A percentile compares a stretch with the other conserved stretches of the same genome.
phyloP scores from a whole-genome alignment of 192 early-diverging fungal genomes.

The Linnemannia zychae region DNA sequence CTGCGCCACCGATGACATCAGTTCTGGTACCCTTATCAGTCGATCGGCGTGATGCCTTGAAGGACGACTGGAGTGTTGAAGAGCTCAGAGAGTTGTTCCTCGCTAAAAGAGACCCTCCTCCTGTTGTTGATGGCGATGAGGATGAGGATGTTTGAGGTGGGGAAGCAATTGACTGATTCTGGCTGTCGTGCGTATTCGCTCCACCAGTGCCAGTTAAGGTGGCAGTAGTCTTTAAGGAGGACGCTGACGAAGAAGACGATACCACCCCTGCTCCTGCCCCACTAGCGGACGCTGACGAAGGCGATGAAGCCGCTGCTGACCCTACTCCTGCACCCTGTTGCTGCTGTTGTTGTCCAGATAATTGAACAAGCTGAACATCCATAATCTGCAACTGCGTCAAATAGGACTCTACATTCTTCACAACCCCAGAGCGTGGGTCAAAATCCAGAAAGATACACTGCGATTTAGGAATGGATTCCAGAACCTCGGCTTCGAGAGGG shows the following conservation, averaged over 20 bases:
- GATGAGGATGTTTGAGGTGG: neutral
- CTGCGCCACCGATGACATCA: neutral
- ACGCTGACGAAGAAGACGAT: neutral
- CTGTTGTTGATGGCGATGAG: neutral
- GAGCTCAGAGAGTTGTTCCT: neutral
- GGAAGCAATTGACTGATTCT: neutral
- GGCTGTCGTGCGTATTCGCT: neutral
- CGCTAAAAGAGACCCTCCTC: neutral
- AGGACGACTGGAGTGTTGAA: neutral
- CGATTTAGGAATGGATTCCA: constrained; percentile 43
- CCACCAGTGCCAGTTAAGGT: neutral
- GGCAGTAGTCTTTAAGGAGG: neutral
- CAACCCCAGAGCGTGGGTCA: constrained; percentile 28
- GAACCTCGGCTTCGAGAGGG: constrained; percentile 38
- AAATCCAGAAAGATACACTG: constrained; percentile 43
- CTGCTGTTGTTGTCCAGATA: neutral
- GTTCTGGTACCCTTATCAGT: neutral
- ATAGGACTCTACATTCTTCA: constrained; percentile 45
- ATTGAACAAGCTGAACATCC: constrained; percentile 28
- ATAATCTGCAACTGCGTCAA: constrained; percentile 39
- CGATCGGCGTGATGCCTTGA: neutral
- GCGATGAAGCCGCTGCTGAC: neutral
- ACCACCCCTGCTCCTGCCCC: neutral
- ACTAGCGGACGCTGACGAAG: neutral
- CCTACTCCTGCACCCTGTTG: neutral